Evolutionary conservation across 768 basidiomycete genomes (phyloP), one percentile per base, ranked within the genome.

Genomic region (Boletus fagicola): DNA sequence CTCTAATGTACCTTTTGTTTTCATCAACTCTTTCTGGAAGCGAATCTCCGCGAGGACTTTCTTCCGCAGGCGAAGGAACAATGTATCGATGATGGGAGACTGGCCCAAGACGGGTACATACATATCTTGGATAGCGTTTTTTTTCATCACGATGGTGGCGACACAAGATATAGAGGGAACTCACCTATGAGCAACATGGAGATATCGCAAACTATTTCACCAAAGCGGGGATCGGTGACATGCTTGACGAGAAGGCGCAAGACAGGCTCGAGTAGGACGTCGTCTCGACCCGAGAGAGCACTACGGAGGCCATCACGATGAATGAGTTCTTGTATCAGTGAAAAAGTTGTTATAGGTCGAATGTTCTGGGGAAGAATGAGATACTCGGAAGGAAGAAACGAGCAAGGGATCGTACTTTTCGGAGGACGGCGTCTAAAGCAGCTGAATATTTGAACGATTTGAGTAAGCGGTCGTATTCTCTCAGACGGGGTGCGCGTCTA

Each of bases 381-480:
- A 55, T 40, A 20, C n/a, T 24, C 6, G 22, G 7, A 51, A 36
- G n/a, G 28, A 8, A 20, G 5, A 51, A 11, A 28, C 0, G 44
- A 18, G 20, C 9, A 33, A 24, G 35, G n/a, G 18, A 42, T 44
- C 78, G 52, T 63, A 90, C 91, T 79, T 92, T 93, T 65, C 84
- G 84, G 56, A 98, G 74, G 13, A 95, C 94, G 6, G 92, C 85
- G 74, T 99, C 96, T 53, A 99, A 75, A 5, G 97, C 97, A 36
- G 93, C 93, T 9, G 89, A 88, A 72, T 99, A 98, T 67, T 91
- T 92, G 80, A 98, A 99, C 39, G 76, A 79, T 72, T 98, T 98
- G 49, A 99, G 77, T 51, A 92, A 76, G 65, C 83, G 83, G 71
- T 99, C 97, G 73, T 97, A 97, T 54, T 92, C 88, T 71, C 83